A percentile compares a stretch with the other conserved stretches of the same genome.
phyloP scores from a whole-genome alignment of 2,329 filamentous ascomycete genomes.

The Fusarium palustre region DNA sequence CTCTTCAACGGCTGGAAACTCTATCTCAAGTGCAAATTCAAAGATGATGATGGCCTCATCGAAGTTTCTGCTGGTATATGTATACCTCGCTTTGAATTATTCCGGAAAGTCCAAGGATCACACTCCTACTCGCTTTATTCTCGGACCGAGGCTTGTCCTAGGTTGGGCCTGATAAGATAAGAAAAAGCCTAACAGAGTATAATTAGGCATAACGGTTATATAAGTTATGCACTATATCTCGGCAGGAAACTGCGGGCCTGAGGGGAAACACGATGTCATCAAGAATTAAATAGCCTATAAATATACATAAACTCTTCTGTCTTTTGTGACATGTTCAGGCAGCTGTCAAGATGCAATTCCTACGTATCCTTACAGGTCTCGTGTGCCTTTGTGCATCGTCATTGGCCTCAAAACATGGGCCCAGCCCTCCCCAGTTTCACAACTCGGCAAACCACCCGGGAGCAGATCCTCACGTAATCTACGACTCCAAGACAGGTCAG shows the following conservation, averaged over 20 bases:
- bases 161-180: no score
- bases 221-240: no score
- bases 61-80: no score
- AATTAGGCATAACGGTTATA: no score
- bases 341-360: constrained; percentile 8
- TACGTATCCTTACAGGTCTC: not conserved
- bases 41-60: not conserved
- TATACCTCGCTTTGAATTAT: constrained; percentile 6
- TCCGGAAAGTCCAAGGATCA: constrained; percentile 24
- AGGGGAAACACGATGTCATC: constrained; percentile 31
- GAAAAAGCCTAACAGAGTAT: no score
- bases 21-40: not conserved
- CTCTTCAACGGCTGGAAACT: not conserved
- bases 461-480: constrained; percentile 52
- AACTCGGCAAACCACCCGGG: constrained; percentile 50
- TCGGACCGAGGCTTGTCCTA: constrained; percentile 28
- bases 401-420: not conserved
- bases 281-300: not conserved
- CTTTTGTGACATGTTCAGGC: not conserved
- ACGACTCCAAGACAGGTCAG: constrained; percentile 46
- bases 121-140: constrained; percentile 10
- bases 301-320: not conserved
- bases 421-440: constrained; percentile 48
- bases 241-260: no score
- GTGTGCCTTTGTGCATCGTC: constrained; percentile 6